Evolutionary conservation across 495 filamentous ascomycete species (phyloP).

Genomic region (Annulohypoxylon moriforme): DNA sequence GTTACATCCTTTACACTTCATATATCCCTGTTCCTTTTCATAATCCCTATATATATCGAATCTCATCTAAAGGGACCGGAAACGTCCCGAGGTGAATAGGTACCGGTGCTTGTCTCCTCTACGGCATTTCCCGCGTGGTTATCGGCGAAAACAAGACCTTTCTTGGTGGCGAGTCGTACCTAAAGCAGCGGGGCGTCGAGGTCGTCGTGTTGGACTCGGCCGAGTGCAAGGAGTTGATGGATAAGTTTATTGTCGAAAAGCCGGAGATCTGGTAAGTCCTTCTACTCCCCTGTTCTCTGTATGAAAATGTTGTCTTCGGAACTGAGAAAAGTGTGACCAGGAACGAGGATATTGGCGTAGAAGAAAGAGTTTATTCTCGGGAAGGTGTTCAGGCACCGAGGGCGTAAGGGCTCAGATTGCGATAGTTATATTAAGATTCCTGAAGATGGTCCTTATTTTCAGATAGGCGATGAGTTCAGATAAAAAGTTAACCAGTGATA

Average conservation of each 20-base stretch:
- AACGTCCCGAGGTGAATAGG: constrained; percentile 23
- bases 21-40: not conserved
- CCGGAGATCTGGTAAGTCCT: constrained; percentile 76
- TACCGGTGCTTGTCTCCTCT: constrained; percentile 81
- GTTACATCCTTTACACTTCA: not conserved
- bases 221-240: constrained; percentile 80
- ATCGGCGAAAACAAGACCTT: constrained; percentile 88
- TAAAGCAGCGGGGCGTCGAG: constrained; percentile 77
- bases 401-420: not conserved
- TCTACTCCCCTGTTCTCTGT: not conserved
- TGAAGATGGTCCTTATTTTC: no score
- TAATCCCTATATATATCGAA: not conserved
- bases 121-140: constrained; percentile 82
- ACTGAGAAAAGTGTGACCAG: constrained; percentile 52
- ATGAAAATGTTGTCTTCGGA: not conserved
- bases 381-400: constrained; percentile 33
- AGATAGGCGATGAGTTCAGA: no score
- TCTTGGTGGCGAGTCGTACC: constrained; percentile 79
- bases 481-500: no score
- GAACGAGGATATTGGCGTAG: constrained; percentile 81
- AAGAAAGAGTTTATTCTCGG: constrained; percentile 59
- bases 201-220: constrained; percentile 76
- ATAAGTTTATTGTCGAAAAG: constrained; percentile 78
- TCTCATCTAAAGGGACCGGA: not conserved
- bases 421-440: no score